Conservation (phyloP, 2,329 filamentous ascomycete genomes). For the Curvularia hawaiiensis region DNA sequence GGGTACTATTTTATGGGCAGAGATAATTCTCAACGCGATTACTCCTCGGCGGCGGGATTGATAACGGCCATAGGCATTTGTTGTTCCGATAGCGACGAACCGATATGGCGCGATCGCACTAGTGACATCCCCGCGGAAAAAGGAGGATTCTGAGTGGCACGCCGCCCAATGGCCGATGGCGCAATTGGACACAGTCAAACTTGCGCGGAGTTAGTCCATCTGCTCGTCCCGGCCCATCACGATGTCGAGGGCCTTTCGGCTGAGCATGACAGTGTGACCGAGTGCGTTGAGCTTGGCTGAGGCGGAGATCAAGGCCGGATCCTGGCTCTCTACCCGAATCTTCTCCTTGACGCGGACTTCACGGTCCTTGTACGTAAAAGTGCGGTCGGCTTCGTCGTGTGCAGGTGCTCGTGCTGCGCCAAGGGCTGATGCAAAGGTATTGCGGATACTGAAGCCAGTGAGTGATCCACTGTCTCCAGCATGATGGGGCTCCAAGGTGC, state of each 20-base stretch:
- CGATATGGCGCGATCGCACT: slow-evolving; percentile 28
- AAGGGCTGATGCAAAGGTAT: slow-evolving; percentile 57
- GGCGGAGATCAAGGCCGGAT: slow-evolving; percentile 82
- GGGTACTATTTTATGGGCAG: slow-evolving; percentile 16
- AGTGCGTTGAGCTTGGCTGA: slow-evolving; percentile 83
- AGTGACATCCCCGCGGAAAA: slow-evolving; percentile 29
- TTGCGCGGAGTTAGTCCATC: slow-evolving; percentile 26
- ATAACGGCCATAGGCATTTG: slow-evolving; percentile 28
- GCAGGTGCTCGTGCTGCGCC: slow-evolving; percentile 48
- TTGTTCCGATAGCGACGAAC: slow-evolving; percentile 43
- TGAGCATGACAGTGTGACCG: slow-evolving; percentile 72
- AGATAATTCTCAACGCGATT: slow-evolving; percentile 13
- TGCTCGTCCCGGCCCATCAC: slow-evolving; percentile 72
- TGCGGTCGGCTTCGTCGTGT: slow-evolving; percentile 71
- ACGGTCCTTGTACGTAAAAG: slow-evolving; percentile 71
- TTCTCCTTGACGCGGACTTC: slow-evolving; percentile 90
- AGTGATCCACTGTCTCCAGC: slow-evolving; percentile 38
- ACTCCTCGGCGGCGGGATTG: slow-evolving; percentile 20
- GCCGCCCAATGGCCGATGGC: slow-evolving; percentile 15
- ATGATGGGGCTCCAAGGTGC: slow-evolving; percentile 65
- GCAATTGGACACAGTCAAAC: slow-evolving; percentile 18
- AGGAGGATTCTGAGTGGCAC: slow-evolving; percentile 13
- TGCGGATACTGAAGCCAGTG: slow-evolving; percentile 60
- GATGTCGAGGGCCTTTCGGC: slow-evolving; percentile 72
- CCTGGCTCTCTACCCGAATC: slow-evolving; percentile 83